Evolutionary conservation across 257 asterid species (phyloP), one percentile per base, ranked within the genome.

Genomic region (Plectranthus barbatus): DNA sequence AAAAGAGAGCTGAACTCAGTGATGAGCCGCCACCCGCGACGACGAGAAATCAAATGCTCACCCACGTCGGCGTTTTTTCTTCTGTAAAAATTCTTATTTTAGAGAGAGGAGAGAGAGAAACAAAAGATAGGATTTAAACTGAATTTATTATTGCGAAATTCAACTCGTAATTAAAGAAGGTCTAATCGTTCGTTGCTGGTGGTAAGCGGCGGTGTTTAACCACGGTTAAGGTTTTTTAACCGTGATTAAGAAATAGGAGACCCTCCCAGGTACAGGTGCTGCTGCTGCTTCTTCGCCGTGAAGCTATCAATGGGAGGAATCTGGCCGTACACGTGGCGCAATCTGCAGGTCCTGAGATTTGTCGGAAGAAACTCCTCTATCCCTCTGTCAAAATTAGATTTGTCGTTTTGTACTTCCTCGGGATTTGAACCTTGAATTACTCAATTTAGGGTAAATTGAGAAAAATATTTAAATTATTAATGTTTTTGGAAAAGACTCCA

Each of bases 281-380:
- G 7, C 36, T 31, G 71, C 76, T 64, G 31, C 62, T 75, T 52
- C 81, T 75, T 69, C 77, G 62, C 61, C 44, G 13, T 57, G 70
- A 72, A 72, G 84, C 48, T 29, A 62, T 15, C 75, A 9, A 7
- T 18, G 29, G 11, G 7, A 9, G 12, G 18, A 31, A 69, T 68
- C 72, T 19, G 24, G 36, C 76, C 83, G 85, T 83, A 66, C 82
- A 80, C 90, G 88, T 84, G 94, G 83, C 73, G 31, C 0, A 5
- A 66, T 72, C 66, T 72, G 71, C 62, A 33, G n/a, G 42, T 33
- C 50, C 78, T 60, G 86, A 77, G 86, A 85, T 81, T 45, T 81
- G 87, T 81, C 89, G 78, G 87, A 58, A 67, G 68, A 80, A 31
- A 80, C 72, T 69, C 74, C 76, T 68, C 45, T n/a, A n/a, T n/a